Percentiles rank a stretch among this genome's conserved stretches.
Conservation (phyloP, 768 basidiomycete genomes). For the Pleurotus platypus region DNA sequence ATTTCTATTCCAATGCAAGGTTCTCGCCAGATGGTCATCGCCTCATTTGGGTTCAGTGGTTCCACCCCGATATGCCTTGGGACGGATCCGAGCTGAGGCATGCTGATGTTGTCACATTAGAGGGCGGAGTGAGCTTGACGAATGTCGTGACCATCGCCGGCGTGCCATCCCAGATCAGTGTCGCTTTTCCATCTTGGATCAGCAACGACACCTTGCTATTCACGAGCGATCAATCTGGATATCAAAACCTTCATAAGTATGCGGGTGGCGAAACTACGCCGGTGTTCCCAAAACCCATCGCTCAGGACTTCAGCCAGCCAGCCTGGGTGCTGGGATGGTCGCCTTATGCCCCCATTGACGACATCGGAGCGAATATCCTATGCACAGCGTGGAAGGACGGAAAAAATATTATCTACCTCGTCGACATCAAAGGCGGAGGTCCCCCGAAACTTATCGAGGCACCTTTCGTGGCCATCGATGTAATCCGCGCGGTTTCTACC, state of each 20-base stretch:
- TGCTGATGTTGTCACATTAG: slow-evolving; percentile 36
- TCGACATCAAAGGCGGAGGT: slow-evolving; percentile 26
- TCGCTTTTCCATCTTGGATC: slow-evolving; percentile 59
- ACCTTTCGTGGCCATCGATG: slow-evolving; percentile 38
- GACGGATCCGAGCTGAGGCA: slow-evolving; percentile 55
- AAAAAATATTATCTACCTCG: slow-evolving; percentile 33
- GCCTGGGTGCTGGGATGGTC: slow-evolving; percentile 49
- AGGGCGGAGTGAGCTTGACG: slow-evolving; percentile 25
- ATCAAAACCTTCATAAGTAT: slow-evolving; percentile 63
- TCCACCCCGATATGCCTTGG: slow-evolving; percentile 59
- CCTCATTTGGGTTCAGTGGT: slow-evolving; percentile 68
- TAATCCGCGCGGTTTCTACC: slow-evolving; percentile 30
- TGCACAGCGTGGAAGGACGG: slow-evolving; percentile 41
- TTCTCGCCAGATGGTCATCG: slow-evolving; percentile 59
- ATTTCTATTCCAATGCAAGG: slow-evolving; percentile 57
- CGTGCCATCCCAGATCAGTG: slow-evolving; percentile 41
- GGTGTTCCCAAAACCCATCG: slow-evolving; percentile 37
- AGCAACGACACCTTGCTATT: slow-evolving; percentile 55
- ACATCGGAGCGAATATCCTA: slow-evolving; percentile 25
- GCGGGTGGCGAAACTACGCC: slow-evolving; percentile 26
- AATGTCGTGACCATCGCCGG: slow-evolving; percentile 48
- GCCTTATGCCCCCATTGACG: slow-evolving; percentile 43
- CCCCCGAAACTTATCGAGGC: slow-evolving; percentile 29
- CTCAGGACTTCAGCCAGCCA: slow-evolving; percentile 55
- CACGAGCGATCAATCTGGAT: slow-evolving; percentile 63